phyloP scores from a whole-genome alignment of 1,284 basidiomycete species.

The Sanghuangporus weigelae region DNA sequence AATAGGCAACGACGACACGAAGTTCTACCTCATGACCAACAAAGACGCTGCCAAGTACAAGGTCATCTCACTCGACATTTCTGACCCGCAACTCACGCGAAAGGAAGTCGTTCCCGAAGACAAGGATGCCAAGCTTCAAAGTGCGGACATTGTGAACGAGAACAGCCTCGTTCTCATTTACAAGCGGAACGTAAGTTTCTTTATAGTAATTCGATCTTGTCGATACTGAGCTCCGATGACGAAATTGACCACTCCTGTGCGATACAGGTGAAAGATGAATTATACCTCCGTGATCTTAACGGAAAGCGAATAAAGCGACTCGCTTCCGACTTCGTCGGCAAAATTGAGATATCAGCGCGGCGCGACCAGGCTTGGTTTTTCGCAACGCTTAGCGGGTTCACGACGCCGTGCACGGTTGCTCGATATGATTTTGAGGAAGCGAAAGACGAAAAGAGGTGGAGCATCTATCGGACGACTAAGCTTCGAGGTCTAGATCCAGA shows the following conservation, averaged over 20 bases:
- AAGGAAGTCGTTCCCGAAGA: slow-evolving; percentile 71
- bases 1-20: slow-evolving; percentile 61
- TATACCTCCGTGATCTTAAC: slow-evolving; percentile 65
- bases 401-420: slow-evolving; percentile 65
- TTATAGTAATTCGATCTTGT: slow-evolving; percentile 6
- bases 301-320: slow-evolving; percentile 58
- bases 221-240: background rate
- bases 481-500: slow-evolving; percentile 63
- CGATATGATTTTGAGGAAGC: slow-evolving; percentile 52
- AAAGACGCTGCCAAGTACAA: slow-evolving; percentile 62
- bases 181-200: slow-evolving; percentile 59
- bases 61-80: slow-evolving; percentile 61
- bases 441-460: slow-evolving; percentile 48
- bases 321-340: slow-evolving; percentile 67
- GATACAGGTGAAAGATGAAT: slow-evolving; percentile 70
- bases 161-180: slow-evolving; percentile 64
- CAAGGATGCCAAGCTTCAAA: slow-evolving; percentile 54
- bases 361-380: slow-evolving; percentile 66
- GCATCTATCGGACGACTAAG: slow-evolving; percentile 53
- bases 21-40: slow-evolving; percentile 65
- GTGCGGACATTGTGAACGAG: slow-evolving; percentile 46
- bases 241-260: background rate
- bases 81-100: slow-evolving; percentile 42
- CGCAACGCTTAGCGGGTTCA: slow-evolving; percentile 65
- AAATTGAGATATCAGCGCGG: slow-evolving; percentile 49